A percentile compares a stretch with the other conserved stretches of the same genome.
Evolutionary conservation across 1,284 basidiomycete species (phyloP).

Genomic region (Somion occarium): DNA sequence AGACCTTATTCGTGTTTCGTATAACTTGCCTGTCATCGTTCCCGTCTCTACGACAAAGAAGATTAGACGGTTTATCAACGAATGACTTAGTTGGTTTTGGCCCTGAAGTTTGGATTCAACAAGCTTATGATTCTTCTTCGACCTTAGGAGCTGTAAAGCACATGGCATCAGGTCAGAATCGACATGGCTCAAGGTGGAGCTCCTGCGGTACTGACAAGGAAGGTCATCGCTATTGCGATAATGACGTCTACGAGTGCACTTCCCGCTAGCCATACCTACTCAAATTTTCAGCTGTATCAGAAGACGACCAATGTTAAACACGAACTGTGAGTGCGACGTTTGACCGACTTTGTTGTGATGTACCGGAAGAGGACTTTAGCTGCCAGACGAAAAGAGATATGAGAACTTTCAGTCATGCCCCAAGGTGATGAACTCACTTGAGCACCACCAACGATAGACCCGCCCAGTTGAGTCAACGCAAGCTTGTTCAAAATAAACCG

Average conservation of each 20-base stretch:
- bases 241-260: constrained; percentile 16
- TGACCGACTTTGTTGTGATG: no score
- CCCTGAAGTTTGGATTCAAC: neutral
- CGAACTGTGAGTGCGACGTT: neutral
- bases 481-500: constrained; percentile 5
- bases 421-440: constrained; percentile 2
- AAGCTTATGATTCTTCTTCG: constrained; percentile 3
- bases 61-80: neutral
- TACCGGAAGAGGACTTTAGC: no score
- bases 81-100: neutral
- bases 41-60: neutral
- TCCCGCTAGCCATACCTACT: constrained; percentile 13
- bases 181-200: neutral
- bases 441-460: constrained; percentile 6
- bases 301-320: no score
- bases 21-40: neutral
- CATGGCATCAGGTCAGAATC: neutral
- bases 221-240: constrained; percentile 17
- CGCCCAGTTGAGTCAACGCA: constrained; percentile 5
- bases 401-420: neutral
- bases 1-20: neutral
- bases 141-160: constrained; percentile 1
- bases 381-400: no score
- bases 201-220: constrained; percentile 8
- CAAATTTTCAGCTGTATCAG: neutral